Conservation (phyloP, 306 rosid genomes). For the Cucurbita maxima region DNA sequence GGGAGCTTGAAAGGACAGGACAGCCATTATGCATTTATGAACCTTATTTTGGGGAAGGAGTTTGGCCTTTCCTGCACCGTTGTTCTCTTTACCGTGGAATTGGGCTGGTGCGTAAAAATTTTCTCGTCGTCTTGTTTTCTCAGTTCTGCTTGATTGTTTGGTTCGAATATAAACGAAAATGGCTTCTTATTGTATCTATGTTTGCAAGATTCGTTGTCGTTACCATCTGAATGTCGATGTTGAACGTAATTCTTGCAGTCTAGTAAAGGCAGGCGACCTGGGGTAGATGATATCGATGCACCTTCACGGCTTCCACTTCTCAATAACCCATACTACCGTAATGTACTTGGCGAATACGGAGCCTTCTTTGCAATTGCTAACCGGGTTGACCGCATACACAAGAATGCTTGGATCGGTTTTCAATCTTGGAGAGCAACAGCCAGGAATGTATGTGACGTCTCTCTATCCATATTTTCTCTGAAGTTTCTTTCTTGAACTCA, state of each 20-base stretch:
- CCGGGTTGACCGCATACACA: slow-evolving; percentile 77
- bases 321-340: slow-evolving; percentile 60
- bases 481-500: neutral
- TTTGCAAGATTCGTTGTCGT: neutral
- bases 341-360: slow-evolving; percentile 73
- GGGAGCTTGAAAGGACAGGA: slow-evolving; percentile 93
- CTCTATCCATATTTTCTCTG: neutral
- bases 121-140: neutral
- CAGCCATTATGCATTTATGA: slow-evolving; percentile 87
- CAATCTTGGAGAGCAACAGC: slow-evolving; percentile 98
- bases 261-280: slow-evolving; percentile 60
- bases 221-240: neutral
- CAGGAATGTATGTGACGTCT: slow-evolving; percentile 42
- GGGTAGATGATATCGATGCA: slow-evolving; percentile 78
- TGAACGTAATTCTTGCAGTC: slow-evolving; percentile 43
- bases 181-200: neutral
- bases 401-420: slow-evolving; percentile 96
- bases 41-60: slow-evolving; percentile 87
- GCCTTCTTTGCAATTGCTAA: slow-evolving; percentile 86
- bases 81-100: slow-evolving; percentile 80
- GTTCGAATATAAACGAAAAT: neutral
- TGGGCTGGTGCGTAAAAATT: slow-evolving; percentile 50
- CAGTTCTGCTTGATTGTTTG: neutral
- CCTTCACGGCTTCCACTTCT: slow-evolving; percentile 85
- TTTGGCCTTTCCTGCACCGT: slow-evolving; percentile 84